These are phyloP conservation scores for Saitoella complicata DNA, from an alignment of 805 yeast genomes.

Conservation along the genomic window DNA sequence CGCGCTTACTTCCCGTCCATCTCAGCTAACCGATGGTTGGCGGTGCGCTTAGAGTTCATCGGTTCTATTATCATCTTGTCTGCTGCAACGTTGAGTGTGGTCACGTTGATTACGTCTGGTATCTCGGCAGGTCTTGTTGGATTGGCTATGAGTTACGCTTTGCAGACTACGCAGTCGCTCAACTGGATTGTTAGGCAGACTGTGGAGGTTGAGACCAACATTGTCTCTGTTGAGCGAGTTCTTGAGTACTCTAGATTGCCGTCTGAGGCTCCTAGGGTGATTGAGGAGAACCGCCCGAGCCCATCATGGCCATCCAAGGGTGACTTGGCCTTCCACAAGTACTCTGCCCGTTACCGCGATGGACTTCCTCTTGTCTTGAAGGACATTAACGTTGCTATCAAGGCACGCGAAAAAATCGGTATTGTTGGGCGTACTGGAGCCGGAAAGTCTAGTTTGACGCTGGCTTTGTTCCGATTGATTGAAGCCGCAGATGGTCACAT, in stretches of 20 bases:
- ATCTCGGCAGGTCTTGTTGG: conserved; percentile 88
- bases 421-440: conserved; percentile 97
- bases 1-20: conserved; percentile 84
- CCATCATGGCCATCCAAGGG: conserved; percentile 61
- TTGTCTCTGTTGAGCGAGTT: conserved; percentile 90
- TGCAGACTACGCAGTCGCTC: conserved; percentile 81
- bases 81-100: conserved; percentile 68
- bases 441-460: conserved; percentile 74
- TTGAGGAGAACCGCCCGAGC: conserved; percentile 53
- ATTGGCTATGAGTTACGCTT: conserved; percentile 79
- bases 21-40: conserved; percentile 93
- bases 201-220: conserved; percentile 93
- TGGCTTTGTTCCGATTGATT: conserved; percentile 72
- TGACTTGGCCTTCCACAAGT: conserved; percentile 46
- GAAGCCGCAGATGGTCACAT: conserved; percentile 62
- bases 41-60: conserved; percentile 79
- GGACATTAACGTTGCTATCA: conserved; percentile 44
- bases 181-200: conserved; percentile 99
- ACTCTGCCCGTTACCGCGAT: conserved; percentile 71
- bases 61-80: conserved; percentile 80
- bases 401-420: conserved; percentile 73
- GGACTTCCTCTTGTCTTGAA: conserved; percentile 68
- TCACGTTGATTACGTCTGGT: conserved; percentile 47
- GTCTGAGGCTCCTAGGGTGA: conserved; percentile 69
- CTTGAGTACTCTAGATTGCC: conserved; percentile 66